phyloP scores from a whole-genome alignment of 2,329 filamentous ascomycete genomes.

The Fusarium sp. region DNA sequence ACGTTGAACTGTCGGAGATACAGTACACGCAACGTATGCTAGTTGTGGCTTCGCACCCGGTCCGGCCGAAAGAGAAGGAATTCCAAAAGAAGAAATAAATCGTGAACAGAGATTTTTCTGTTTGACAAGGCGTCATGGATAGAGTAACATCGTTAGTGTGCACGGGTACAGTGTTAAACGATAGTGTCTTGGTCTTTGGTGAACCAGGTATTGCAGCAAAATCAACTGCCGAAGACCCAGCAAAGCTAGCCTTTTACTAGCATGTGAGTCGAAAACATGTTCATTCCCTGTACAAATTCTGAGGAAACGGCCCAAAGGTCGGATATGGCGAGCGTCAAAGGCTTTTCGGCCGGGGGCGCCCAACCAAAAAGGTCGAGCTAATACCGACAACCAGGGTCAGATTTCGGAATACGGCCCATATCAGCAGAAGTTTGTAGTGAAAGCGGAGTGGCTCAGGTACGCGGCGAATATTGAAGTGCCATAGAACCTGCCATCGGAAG shows the following conservation, averaged over 20 bases:
- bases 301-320: slow-evolving; percentile 4
- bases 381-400: slow-evolving; percentile 3
- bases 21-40: not conserved
- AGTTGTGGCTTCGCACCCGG: slow-evolving; percentile 9
- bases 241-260: not conserved
- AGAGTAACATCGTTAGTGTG: slow-evolving; percentile 28
- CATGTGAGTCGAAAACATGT: not conserved
- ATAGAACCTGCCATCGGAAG: slow-evolving; percentile 1
- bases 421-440: slow-evolving; percentile 14
- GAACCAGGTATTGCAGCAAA: slow-evolving; percentile 3
- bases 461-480: slow-evolving; percentile 1
- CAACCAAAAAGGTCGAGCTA: slow-evolving; percentile 1
- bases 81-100: slow-evolving; percentile 11
- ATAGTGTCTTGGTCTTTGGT: slow-evolving; percentile 28
- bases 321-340: slow-evolving; percentile 5
- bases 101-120: slow-evolving; percentile 17
- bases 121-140: slow-evolving; percentile 4
- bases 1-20: not conserved
- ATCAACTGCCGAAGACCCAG: slow-evolving; percentile 20
- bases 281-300: not conserved
- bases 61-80: slow-evolving; percentile 10
- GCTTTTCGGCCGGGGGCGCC: slow-evolving; percentile 24
- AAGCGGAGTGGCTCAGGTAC: slow-evolving; percentile 19
- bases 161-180: slow-evolving; percentile 14
- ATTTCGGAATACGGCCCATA: slow-evolving; percentile 19